Evolutionary conservation across 441 rosid species (phyloP), one percentile per base, ranked within the genome.

Genomic region (Syzygium malaccense): DNA sequence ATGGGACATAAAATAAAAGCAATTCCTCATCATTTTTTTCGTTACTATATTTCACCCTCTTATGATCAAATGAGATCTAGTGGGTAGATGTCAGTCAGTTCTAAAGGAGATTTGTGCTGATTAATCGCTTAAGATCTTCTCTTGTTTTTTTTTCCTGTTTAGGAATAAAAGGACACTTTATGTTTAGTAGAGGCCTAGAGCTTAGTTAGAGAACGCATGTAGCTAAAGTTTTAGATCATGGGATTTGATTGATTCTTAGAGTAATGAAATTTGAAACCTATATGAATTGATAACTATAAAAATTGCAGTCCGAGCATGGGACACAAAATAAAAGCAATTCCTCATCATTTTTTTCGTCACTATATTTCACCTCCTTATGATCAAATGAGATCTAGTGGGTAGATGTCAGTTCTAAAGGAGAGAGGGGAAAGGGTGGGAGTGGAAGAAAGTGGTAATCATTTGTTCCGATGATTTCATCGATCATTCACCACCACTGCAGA

Each of bases 401-500:
- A 37, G 28, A 37, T 37, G 49, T 71, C 80, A 58, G 66, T 71
- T 10, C 49, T 37, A 23, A 37, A 71, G 49, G 3, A 5, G 7
- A 2, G 79, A 26, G 23, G 18, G 26, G 80, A 37, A 20, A 33
- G 80, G 15, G 8, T 5, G 80, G 41, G 26, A 20, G 13, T 66
- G 26, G 49, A 33, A 33, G 80, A 33, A 68, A 71, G 80, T 5
- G 51, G 80, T 11, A 37, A 37, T 37, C 49, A 71, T 37, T 71
- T 37, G 80, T 66, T 86, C 75, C 87, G 88, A 89, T 92, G 92
- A 89, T 91, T 86, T 89, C 90, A 75, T 90, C 87, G 32, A 28
- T 60, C 68, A 33, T 89, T 64, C 12, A 83, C 85, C 19, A 83
- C 85, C 19, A 51, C 75, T 20, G 12, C 49, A 23, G 23, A 71